phyloP scores from a whole-genome alignment of 2,329 filamentous ascomycete genomes.

The Ceratocystis albifundus region DNA sequence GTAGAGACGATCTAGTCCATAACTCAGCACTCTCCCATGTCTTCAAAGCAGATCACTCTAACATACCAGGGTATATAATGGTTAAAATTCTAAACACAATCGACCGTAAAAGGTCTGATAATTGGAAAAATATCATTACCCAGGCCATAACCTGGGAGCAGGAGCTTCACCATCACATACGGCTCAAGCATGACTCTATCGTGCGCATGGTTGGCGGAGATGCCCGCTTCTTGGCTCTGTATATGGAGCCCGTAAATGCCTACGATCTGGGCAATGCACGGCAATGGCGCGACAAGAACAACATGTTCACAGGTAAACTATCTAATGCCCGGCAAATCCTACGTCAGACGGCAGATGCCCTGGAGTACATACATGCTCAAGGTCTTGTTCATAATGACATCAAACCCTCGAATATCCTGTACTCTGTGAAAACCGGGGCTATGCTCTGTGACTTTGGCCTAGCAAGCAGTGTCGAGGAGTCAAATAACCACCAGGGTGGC shows the following conservation, averaged over 20 bases:
- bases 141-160: slow-evolving; percentile 51
- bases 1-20: slow-evolving; percentile 5
- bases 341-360: slow-evolving; percentile 42
- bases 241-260: slow-evolving; percentile 51
- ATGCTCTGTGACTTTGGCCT: slow-evolving; percentile 51
- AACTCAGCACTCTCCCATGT: slow-evolving; percentile 10
- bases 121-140: slow-evolving; percentile 32
- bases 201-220: slow-evolving; percentile 48
- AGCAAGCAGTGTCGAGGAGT: slow-evolving; percentile 38
- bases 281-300: slow-evolving; percentile 40
- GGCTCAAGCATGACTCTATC: slow-evolving; percentile 46
- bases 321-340: slow-evolving; percentile 43
- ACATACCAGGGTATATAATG: slow-evolving; percentile 9
- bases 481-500: slow-evolving; percentile 39
- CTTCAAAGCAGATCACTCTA: slow-evolving; percentile 4
- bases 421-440: slow-evolving; percentile 46
- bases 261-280: slow-evolving; percentile 41
- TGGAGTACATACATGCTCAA: slow-evolving; percentile 45
- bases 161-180: slow-evolving; percentile 45
- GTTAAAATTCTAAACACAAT: slow-evolving; percentile 14
- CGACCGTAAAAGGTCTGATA: background rate
- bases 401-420: slow-evolving; percentile 51
- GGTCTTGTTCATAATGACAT: slow-evolving; percentile 50
- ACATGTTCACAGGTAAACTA: slow-evolving; percentile 41
- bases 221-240: slow-evolving; percentile 47